phyloP scores from a whole-genome alignment of 148 eudicot species.

The Silene uniflora region DNA sequence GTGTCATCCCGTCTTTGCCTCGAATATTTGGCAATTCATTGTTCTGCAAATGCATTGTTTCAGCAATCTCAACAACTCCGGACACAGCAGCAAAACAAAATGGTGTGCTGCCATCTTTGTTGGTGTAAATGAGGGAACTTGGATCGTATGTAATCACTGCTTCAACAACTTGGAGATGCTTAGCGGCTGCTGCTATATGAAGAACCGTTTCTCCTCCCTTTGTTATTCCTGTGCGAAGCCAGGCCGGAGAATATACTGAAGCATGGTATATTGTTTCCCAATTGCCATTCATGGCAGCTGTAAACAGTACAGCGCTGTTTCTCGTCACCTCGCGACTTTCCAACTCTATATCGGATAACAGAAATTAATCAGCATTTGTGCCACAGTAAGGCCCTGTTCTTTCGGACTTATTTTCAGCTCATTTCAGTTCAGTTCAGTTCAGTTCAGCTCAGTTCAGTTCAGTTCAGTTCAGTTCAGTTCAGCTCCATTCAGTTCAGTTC shows the following conservation, averaged over 20 bases:
- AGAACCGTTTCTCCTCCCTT: slow-evolving; percentile 31
- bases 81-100: slow-evolving; percentile 32
- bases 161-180: slow-evolving; percentile 16
- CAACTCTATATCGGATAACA: too few relatives aligned
- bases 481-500: too few relatives aligned
- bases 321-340: too few relatives aligned
- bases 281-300: slow-evolving; percentile 14
- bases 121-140: slow-evolving; percentile 11
- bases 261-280: not conserved
- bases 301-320: too few relatives aligned
- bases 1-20: slow-evolving; percentile 32
- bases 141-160: slow-evolving; percentile 16
- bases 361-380: too few relatives aligned
- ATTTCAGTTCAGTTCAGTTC: too few relatives aligned
- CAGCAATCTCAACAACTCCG: slow-evolving; percentile 25
- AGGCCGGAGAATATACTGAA: not conserved
- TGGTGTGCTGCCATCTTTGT: slow-evolving; percentile 29
- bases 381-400: too few relatives aligned
- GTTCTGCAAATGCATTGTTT: slow-evolving; percentile 18
- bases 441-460: too few relatives aligned
- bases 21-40: slow-evolving; percentile 22
- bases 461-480: too few relatives aligned
- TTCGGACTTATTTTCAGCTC: too few relatives aligned
- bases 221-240: slow-evolving; percentile 18
- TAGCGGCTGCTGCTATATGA: slow-evolving; percentile 27